Evolutionary conservation across 768 basidiomycete species (phyloP).

Genomic region (Termitomyces titanicus): DNA sequence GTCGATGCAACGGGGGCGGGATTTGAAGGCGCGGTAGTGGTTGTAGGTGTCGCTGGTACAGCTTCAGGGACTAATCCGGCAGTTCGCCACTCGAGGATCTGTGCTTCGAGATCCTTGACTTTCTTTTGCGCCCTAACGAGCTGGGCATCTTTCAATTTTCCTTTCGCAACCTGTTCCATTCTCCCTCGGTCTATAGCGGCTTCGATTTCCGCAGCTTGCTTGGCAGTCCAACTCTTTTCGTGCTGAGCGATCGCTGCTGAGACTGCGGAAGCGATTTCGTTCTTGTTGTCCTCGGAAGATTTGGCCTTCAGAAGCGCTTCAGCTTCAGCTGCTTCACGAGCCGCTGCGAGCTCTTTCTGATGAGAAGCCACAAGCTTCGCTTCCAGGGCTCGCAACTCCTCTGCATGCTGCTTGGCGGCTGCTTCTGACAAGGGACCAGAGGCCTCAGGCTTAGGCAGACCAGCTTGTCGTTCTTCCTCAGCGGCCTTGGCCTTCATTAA

Average conservation of each 20-base stretch:
- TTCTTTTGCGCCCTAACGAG: conserved; percentile 56
- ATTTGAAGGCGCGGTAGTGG: conserved; percentile 19
- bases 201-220: conserved; percentile 53
- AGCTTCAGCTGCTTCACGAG: conserved; percentile 41
- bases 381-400: conserved; percentile 56
- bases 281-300: conserved; percentile 27
- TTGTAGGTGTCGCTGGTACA: conserved; percentile 20
- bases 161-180: conserved; percentile 56
- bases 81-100: conserved; percentile 55
- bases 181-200: conserved; percentile 69
- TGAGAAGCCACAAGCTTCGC: conserved; percentile 50
- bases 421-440: conserved; percentile 29
- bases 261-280: conserved; percentile 45
- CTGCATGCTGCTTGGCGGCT: conserved; percentile 48
- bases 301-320: conserved; percentile 33
- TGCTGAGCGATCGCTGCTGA: conserved; percentile 45
- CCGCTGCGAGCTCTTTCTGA: conserved; percentile 48
- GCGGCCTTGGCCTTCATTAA: conserved; percentile 48
- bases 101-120: conserved; percentile 67
- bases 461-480: conserved; percentile 44
- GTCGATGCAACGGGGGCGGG: conserved; percentile 24
- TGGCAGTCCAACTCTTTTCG: conserved; percentile 41
- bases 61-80: conserved; percentile 42
- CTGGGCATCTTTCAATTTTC: conserved; percentile 69
- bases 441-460: conserved; percentile 19